These are phyloP conservation scores for Graphium sp. DNA, from an alignment of 2,329 filamentous ascomycete genomes.

Conservation along the genomic window DNA sequence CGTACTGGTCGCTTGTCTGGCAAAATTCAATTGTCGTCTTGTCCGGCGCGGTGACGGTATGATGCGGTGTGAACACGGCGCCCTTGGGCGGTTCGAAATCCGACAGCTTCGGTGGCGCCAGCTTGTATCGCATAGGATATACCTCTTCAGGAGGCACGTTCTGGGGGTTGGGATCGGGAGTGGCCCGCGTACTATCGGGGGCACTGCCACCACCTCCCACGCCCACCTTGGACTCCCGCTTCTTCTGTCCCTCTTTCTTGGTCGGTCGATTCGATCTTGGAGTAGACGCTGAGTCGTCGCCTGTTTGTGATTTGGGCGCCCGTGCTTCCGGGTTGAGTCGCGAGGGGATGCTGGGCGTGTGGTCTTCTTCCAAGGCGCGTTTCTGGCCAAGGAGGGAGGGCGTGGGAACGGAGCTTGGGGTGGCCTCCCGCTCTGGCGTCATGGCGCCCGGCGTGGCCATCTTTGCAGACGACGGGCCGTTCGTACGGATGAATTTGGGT, in stretches of 20 bases:
- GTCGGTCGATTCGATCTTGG: slow-evolving; percentile 16
- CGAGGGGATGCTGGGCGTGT: slow-evolving; percentile 54
- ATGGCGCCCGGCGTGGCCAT: too few relatives aligned
- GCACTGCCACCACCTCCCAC: too few relatives aligned
- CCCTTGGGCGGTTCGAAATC: slow-evolving; percentile 45
- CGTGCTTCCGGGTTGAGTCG: slow-evolving; percentile 54
- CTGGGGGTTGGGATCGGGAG: slow-evolving; percentile 34
- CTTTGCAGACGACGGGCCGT: too few relatives aligned
- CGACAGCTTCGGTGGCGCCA: slow-evolving; percentile 42
- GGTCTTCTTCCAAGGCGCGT: slow-evolving; percentile 49
- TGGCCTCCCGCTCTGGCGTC: slow-evolving; percentile 2
- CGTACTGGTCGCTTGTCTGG: slow-evolving; percentile 49
- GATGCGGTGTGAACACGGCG: slow-evolving; percentile 38
- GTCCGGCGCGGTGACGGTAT: slow-evolving; percentile 30
- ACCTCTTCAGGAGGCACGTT: slow-evolving; percentile 21
- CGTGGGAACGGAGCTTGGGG: slow-evolving; percentile 12
- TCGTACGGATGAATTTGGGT: too few relatives aligned
- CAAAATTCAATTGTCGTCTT: slow-evolving; percentile 38
- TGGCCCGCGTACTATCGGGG: slow-evolving; percentile 33
- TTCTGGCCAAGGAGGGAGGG: slow-evolving; percentile 43
- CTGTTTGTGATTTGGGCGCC: slow-evolving; percentile 17
- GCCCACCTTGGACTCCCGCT: slow-evolving; percentile 51
- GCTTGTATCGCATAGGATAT: slow-evolving; percentile 42
- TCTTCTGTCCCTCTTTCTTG: slow-evolving; percentile 53
- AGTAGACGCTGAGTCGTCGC: slow-evolving; percentile 24